Evolutionary conservation across 1,284 basidiomycete genomes (phyloP).

Genomic region (Paramarasmius palmivorus): DNA sequence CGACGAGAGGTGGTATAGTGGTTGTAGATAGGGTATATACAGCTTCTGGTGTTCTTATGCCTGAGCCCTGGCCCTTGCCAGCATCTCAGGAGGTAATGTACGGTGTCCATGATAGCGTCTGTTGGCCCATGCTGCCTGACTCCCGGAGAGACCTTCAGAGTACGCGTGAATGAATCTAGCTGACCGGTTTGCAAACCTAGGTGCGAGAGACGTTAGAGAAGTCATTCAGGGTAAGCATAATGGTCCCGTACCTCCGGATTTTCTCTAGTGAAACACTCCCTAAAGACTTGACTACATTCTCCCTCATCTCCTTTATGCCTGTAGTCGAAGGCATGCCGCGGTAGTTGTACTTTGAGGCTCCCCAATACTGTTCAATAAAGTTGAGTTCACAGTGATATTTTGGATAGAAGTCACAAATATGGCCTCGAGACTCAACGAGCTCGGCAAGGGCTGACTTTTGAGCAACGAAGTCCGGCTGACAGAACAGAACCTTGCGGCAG

Average conservation of each 20-base stretch:
- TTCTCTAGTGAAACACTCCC: slow-evolving; percentile 17
- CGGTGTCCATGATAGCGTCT: slow-evolving; percentile 17
- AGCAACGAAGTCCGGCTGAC: slow-evolving; percentile 1
- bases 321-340: slow-evolving; percentile 11
- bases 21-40: too few relatives aligned
- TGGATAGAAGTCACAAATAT: slow-evolving; percentile 22
- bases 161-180: slow-evolving; percentile 19
- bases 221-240: slow-evolving; percentile 3
- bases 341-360: slow-evolving; percentile 23
- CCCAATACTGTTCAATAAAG: slow-evolving; percentile 27
- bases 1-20: too few relatives aligned
- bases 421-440: slow-evolving; percentile 13
- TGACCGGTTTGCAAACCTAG: slow-evolving; percentile 17
- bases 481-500: slow-evolving; percentile 12
- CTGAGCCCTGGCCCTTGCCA: background rate
- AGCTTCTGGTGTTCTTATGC: too few relatives aligned
- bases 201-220: background rate
- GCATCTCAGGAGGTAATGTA: slow-evolving; percentile 12
- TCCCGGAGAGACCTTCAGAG: slow-evolving; percentile 13
- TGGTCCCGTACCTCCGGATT: slow-evolving; percentile 14
- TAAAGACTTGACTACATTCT: slow-evolving; percentile 14
- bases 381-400: slow-evolving; percentile 30
- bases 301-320: slow-evolving; percentile 15
- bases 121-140: slow-evolving; percentile 14
- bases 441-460: slow-evolving; percentile 19